Conservation (phyloP, 2,329 filamentous ascomycete genomes). For the Claviceps purpurea region DNA sequence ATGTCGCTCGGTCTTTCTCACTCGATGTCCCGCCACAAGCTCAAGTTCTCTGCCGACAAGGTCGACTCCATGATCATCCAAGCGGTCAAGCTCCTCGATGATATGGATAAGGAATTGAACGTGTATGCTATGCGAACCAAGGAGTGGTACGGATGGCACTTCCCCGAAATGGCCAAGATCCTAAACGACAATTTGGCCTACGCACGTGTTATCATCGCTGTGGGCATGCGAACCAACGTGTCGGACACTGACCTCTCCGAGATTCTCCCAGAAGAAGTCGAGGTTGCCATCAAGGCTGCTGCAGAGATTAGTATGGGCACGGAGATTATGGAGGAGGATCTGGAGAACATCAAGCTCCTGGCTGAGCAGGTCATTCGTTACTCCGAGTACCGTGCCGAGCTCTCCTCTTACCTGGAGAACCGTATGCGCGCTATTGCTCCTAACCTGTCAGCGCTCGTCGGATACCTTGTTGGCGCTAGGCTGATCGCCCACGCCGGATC, state of each 20-base stretch:
- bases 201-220: constrained; percentile 71
- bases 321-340: constrained; percentile 84
- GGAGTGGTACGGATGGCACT: constrained; percentile 99
- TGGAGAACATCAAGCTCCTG: constrained; percentile 82
- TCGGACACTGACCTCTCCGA: constrained; percentile 68
- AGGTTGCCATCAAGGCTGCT: constrained; percentile 78
- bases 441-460: constrained; percentile 85
- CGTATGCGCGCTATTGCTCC: constrained; percentile 96
- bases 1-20: constrained; percentile 96
- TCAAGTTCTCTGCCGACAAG: constrained; percentile 98
- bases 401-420: constrained; percentile 77
- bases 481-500: constrained; percentile 92
- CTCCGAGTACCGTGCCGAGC: constrained; percentile 77
- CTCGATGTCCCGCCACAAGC: constrained; percentile 90
- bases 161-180: constrained; percentile 94
- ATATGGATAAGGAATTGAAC: constrained; percentile 97
- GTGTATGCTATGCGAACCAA: constrained; percentile 98
- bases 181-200: constrained; percentile 96
- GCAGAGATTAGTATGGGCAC: constrained; percentile 98
- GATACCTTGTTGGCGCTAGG: constrained; percentile 84
- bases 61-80: constrained; percentile 99
- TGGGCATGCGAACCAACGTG: constrained; percentile 79
- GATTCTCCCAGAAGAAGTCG: constrained; percentile 90
- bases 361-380: constrained; percentile 90
- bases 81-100: constrained; percentile 84